Conservation (phyloP, 441 rosid species). For the Brassica hybrid region DNA sequence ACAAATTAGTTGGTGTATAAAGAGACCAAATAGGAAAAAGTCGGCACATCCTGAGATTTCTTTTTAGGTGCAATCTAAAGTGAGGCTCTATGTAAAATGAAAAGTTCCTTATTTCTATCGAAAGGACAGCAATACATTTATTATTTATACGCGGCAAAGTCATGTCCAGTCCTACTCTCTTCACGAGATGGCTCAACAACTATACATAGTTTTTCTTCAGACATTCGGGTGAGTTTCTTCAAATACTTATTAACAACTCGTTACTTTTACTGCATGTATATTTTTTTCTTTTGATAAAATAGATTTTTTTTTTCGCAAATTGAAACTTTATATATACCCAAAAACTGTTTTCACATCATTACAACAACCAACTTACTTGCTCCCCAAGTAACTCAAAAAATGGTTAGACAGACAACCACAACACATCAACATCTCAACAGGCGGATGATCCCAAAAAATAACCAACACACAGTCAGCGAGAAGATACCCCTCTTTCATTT, state of each 20-base stretch:
- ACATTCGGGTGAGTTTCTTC: not conserved
- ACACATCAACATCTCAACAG: no score
- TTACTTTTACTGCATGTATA: not conserved
- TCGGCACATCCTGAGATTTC: conserved; percentile 4
- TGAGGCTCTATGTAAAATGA: conserved; percentile 11
- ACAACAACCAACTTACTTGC: no score
- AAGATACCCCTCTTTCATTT: no score
- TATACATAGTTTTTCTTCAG: not conserved
- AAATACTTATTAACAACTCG: not conserved
- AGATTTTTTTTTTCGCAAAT: no score
- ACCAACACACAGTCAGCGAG: no score
- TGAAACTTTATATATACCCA: no score
- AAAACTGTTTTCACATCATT: no score
- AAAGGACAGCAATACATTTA: conserved; percentile 5
- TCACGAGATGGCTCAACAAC: not conserved
- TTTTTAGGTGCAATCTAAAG: not conserved
- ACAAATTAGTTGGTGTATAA: conserved; percentile 16
- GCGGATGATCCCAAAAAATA: no score
- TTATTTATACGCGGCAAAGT: conserved; percentile 3
- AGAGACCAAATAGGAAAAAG: conserved; percentile 17
- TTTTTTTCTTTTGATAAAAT: not conserved
- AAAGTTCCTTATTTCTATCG: conserved; percentile 26
- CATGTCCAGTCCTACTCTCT: conserved; percentile 8
- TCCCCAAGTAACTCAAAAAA: no score
- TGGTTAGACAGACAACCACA: no score